Conservation (phyloP, 371 early-diverging fungal genomes). For the Saksenaea vasiformis region DNA sequence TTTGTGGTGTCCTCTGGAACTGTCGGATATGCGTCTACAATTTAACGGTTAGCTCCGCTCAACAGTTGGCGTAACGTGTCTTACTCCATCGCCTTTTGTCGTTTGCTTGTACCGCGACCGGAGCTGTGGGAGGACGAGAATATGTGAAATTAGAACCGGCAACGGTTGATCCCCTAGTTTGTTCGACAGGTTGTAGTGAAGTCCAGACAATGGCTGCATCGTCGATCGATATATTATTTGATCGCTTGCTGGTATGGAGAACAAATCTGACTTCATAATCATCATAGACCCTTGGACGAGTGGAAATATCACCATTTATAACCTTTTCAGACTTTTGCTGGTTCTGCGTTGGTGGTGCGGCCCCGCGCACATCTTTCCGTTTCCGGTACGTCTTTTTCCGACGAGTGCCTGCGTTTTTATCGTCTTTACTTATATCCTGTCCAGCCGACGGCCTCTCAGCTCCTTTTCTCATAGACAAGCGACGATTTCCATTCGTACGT, state of each 20-base stretch:
- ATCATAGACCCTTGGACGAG: background rate
- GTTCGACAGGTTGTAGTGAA: background rate
- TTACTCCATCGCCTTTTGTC: background rate
- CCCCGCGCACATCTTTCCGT: background rate
- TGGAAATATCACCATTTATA: background rate
- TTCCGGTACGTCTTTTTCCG: too few species aligned
- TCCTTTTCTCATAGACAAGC: background rate
- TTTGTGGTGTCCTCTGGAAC: background rate
- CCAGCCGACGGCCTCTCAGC: background rate
- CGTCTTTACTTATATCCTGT: background rate
- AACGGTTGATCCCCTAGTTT: background rate
- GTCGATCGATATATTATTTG: background rate
- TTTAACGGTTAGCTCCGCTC: background rate
- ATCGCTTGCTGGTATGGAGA: background rate
- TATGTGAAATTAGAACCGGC: slow-evolving; percentile 17
- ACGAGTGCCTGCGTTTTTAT: background rate
- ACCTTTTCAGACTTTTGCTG: background rate
- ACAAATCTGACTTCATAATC: background rate
- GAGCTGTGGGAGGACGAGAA: background rate
- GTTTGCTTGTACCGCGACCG: background rate
- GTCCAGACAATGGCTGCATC: background rate
- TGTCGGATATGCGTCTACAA: background rate
- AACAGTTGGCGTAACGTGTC: background rate
- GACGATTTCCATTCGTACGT: background rate
- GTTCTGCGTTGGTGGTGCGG: background rate